Percentiles rank a stretch among this genome's conserved stretches.
Evolutionary conservation across 139 green algal genomes (phyloP).

Genomic region (Auxenochlorella protothecoides): DNA sequence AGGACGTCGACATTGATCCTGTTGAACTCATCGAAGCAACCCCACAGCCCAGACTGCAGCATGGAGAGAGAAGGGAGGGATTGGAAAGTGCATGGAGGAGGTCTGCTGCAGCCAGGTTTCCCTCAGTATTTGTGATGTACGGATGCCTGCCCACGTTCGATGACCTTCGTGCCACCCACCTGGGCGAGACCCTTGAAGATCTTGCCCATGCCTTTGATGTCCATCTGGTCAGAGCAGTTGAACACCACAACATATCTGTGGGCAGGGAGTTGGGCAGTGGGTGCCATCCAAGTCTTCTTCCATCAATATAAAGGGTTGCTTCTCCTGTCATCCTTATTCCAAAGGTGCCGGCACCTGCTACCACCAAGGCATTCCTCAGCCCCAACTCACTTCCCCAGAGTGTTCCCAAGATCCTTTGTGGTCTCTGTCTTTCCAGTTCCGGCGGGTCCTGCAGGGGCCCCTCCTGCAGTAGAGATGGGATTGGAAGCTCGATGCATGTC

Average conservation of each 20-base stretch:
- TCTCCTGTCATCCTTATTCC: too few relatives aligned
- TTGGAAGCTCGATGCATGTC: too few relatives aligned
- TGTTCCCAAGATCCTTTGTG: conserved; percentile 91
- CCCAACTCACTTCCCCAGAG: conserved; percentile 66
- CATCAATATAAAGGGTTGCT: too few relatives aligned
- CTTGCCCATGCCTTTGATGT: conserved; percentile 94
- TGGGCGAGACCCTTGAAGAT: conserved; percentile 93
- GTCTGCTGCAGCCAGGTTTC: too few relatives aligned
- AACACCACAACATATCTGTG: conserved; percentile 86
- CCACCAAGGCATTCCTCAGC: too few relatives aligned
- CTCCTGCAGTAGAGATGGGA: conserved; percentile 7
- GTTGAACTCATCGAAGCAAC: conserved; percentile 98
- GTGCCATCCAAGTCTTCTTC: too few relatives aligned
- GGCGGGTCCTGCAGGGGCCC: conserved; percentile 84
- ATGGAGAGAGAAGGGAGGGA: background rate
- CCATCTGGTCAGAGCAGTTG: conserved; percentile 96
- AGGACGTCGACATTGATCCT: conserved; percentile 96
- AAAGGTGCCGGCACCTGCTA: too few relatives aligned
- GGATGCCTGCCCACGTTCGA: too few relatives aligned
- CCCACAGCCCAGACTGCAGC: conserved; percentile 82
- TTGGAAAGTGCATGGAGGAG: background rate
- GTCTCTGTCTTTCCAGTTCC: conserved; percentile 96
- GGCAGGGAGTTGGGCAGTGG: too few relatives aligned
- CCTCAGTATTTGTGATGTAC: too few relatives aligned
- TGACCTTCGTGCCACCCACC: background rate